A percentile compares a stretch with the other conserved stretches of the same genome.
These are phyloP conservation scores for Suaeda aralocaspica DNA, from an alignment of 148 eudicot genomes.

Conservation along the genomic window DNA sequence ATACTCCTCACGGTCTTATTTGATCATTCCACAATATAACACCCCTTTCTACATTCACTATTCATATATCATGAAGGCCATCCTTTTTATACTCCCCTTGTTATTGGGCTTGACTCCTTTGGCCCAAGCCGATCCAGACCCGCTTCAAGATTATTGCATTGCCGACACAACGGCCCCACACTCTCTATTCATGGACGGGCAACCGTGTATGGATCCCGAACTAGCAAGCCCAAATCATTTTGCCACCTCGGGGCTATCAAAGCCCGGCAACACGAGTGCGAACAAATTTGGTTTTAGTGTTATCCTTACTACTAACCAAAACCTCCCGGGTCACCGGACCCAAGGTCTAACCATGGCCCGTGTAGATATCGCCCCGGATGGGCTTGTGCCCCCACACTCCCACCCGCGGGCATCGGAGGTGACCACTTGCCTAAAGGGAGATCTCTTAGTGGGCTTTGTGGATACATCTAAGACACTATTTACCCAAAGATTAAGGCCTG, in stretches of 20 bases:
- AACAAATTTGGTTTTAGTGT: constrained; percentile 58
- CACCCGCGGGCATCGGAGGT: constrained; percentile 93
- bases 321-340: constrained; percentile 70
- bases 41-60: neutral
- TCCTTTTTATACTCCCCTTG: constrained; percentile 24
- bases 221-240: constrained; percentile 52
- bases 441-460: constrained; percentile 68
- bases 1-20: constrained; percentile 18
- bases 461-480: constrained; percentile 50
- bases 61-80: constrained; percentile 27
- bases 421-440: constrained; percentile 57
- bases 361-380: constrained; percentile 51
- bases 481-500: constrained; percentile 49
- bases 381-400: constrained; percentile 70
- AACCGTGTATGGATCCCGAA: constrained; percentile 55
- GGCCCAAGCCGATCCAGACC: constrained; percentile 52
- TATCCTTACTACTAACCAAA: constrained; percentile 44
- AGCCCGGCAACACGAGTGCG: constrained; percentile 41
- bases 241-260: constrained; percentile 62
- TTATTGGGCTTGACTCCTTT: constrained; percentile 14
- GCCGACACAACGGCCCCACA: constrained; percentile 40
- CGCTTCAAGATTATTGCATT: constrained; percentile 80
- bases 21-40: neutral
- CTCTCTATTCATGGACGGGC: constrained; percentile 39
- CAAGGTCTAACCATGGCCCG: constrained; percentile 75